phyloP scores from a whole-genome alignment of 75 land plant species.

The Selaginella tamariscina region DNA sequence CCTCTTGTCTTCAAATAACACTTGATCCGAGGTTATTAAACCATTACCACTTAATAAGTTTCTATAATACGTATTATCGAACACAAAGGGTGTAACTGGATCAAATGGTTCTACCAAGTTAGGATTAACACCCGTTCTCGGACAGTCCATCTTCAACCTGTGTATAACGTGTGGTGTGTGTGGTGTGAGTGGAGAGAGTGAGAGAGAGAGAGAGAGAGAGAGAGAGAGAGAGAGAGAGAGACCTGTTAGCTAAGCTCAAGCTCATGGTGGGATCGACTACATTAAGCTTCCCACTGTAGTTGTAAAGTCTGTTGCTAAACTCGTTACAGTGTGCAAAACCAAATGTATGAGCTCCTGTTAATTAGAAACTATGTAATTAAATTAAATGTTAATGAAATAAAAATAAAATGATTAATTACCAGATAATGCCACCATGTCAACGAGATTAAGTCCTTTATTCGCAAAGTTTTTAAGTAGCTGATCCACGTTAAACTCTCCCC shows the following conservation, averaged over 20 bases:
- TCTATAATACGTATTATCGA: no score
- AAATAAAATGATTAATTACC: no score
- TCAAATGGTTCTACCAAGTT: conserved; percentile 55
- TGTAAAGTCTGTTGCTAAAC: conserved; percentile 44
- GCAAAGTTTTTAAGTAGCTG: conserved; percentile 24
- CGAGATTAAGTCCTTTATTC: conserved; percentile 16
- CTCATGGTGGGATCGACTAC: conserved; percentile 35
- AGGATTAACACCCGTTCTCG: conserved; percentile 37
- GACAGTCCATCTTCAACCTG: conserved; percentile 48
- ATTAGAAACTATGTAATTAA: no score
- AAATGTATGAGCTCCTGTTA: conserved; percentile 59
- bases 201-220: no score
- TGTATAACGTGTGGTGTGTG: no score
- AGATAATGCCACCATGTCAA: conserved; percentile 42
- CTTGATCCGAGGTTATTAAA: conserved; percentile 50
- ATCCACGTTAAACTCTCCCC: conserved; percentile 13
- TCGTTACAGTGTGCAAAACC: conserved; percentile 55
- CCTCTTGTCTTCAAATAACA: conserved; percentile 32
- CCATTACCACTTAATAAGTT: conserved; percentile 38
- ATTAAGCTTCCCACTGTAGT: conserved; percentile 16
- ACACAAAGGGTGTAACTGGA: conserved; percentile 48
- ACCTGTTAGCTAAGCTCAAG: conserved; percentile 33
- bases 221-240: no score
- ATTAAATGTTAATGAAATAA: no score
- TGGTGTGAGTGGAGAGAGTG: no score